Base-by-base conservation (phyloP, 2,329 filamentous ascomycete species). In the Lecanoromycetidae sp. region DNA sequence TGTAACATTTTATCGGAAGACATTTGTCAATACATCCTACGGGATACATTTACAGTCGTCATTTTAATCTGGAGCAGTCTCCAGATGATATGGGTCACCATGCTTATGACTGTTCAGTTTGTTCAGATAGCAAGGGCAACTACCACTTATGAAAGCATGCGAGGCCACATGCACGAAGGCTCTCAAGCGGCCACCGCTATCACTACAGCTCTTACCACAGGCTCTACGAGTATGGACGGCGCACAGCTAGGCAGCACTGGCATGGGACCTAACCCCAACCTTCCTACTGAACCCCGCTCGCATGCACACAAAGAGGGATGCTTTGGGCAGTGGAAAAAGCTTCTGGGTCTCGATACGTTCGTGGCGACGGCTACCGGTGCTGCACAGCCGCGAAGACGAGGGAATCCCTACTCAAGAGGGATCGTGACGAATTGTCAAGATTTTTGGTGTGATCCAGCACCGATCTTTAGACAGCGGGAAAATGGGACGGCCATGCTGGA, bases 111-210 rank as follows among this genome's bases (percentile, higher is more conserved):
- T 54, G 93, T 96, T 4, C 93, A 98, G 62, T 79, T 95, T 43
- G 74, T 95, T 42, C 91, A 98, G 61, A 82, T 98, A 43, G 84
- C 87, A 0, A 80, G 87, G 52, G 93, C 88, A 48, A 82, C 94
- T 71, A 98, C 91, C 1, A 98, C 91, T 0, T 96, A 85, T 65
- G 91, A 98, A 66, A 94, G 88, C 63, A 96, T 98, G 88, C 80
- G 82, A 53, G 83, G 86, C 42, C 75, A 87, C 52, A 73, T 82
- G 52, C 72, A 71, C 46, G 64, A 71, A 44, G 71, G 70, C 32
- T 67, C 71, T 52, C 70, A 68, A 45, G 67, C 66, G 50, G 70
- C 69, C 20, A 73, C 76, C 51, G 77, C 80, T 1, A 69, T 88
- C 26, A 80, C 80, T 5, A 79, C 81, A 0, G 84, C 83, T 35